These are phyloP conservation scores for Yarrowia sp. DNA, from an alignment of 805 yeast species.

Conservation along the genomic window DNA sequence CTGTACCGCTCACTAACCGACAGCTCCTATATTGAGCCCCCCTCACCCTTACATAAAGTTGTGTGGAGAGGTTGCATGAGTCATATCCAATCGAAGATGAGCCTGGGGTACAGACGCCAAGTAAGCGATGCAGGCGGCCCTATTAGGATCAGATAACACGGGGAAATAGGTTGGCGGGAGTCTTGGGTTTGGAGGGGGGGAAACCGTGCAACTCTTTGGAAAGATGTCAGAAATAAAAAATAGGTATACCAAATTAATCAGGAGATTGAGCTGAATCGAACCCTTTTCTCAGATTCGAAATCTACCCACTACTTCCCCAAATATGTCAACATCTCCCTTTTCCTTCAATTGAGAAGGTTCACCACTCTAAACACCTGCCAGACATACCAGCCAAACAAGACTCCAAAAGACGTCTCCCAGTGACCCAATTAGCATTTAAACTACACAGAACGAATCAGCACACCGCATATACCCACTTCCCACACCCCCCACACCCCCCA, in stretches of 20 bases:
- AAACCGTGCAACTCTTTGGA: too few species aligned
- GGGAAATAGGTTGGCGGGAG: background rate
- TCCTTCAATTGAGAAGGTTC: background rate
- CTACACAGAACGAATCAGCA: background rate
- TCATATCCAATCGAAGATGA: constrained; percentile 1
- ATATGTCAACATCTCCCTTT: too few species aligned
- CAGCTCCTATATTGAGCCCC: background rate
- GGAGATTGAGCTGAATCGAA: background rate
- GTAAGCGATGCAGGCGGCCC: background rate
- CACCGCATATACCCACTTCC: too few species aligned
- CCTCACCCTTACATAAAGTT: background rate
- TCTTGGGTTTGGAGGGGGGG: background rate
- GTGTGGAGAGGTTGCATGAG: constrained; percentile 28
- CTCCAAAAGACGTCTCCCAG: background rate
- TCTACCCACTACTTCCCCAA: background rate
- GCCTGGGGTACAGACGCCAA: background rate
- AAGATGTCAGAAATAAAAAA: background rate
- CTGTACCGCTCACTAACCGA: background rate
- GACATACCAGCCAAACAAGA: background rate
- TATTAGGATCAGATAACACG: background rate
- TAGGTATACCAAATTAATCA: background rate
- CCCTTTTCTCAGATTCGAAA: background rate
- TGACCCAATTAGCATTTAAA: background rate
- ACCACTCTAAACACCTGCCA: too few species aligned
- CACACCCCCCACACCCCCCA: background rate